These are phyloP conservation scores for Penicillium polonicum DNA, from an alignment of 2,329 filamentous ascomycete species.

Conservation along the genomic window DNA sequence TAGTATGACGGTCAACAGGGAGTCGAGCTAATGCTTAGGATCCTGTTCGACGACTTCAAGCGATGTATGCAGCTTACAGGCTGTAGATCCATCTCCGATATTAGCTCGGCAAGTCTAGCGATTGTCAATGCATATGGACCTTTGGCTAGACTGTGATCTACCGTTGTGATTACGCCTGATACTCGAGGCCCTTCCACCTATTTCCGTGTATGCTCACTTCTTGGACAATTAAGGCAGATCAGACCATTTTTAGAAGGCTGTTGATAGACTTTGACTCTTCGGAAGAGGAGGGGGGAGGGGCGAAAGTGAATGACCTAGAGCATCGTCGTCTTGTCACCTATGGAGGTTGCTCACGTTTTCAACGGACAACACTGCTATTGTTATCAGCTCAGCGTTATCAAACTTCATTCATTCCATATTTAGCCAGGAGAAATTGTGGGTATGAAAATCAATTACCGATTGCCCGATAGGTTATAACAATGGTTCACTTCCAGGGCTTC, in stretches of 20 bases:
- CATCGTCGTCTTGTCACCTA: not conserved
- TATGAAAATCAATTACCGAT: not conserved
- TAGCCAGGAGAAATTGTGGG: not conserved
- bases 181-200: not conserved
- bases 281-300: too few relatives aligned
- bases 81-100: constrained; percentile 28
- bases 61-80: constrained; percentile 32
- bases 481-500: not conserved
- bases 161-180: not conserved
- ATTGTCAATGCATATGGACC: constrained; percentile 19
- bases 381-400: not conserved
- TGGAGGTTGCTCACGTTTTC: too few relatives aligned
- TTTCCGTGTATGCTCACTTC: constrained; percentile 7
- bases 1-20: constrained; percentile 34
- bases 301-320: not conserved
- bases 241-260: not conserved
- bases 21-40: constrained; percentile 32
- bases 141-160: not conserved
- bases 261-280: not conserved
- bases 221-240: not conserved
- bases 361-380: too few relatives aligned
- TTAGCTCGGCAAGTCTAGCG: constrained; percentile 21
- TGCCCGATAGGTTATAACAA: not conserved
- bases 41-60: constrained; percentile 35
- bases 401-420: not conserved